These are phyloP conservation scores for Fusarium nodosum DNA, from an alignment of 2,329 filamentous ascomycete genomes.

Conservation along the genomic window DNA sequence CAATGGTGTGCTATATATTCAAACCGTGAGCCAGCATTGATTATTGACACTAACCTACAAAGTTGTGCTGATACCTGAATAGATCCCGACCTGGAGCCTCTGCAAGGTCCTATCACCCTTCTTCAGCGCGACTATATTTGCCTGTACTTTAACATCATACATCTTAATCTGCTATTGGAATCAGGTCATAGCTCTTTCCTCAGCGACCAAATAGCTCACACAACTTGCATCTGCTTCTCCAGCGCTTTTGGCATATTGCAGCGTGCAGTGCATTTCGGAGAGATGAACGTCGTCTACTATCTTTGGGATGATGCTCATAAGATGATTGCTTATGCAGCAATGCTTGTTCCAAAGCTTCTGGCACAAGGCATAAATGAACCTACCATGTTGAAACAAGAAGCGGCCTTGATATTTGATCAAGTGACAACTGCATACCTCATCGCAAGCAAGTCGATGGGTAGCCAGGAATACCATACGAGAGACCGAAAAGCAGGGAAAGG, in stretches of 20 bases:
- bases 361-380: neutral
- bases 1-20: neutral
- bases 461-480: neutral
- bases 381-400: neutral
- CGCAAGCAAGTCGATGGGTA: neutral
- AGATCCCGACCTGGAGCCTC: neutral
- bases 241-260: slow-evolving; percentile 1
- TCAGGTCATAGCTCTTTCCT: neutral
- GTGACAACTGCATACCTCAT: neutral
- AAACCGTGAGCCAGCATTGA: neutral
- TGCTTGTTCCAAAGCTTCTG: slow-evolving; percentile 3
- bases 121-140: slow-evolving; percentile 3
- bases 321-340: slow-evolving; percentile 7
- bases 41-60: accelerated
- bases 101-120: neutral
- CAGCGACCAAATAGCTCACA: neutral
- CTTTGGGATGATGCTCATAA: slow-evolving; percentile 6
- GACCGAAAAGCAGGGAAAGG: too few relatives aligned
- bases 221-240: neutral
- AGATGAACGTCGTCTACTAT: neutral
- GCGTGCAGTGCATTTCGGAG: neutral
- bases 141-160: neutral
- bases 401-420: neutral
- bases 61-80: neutral
- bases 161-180: neutral